Base-by-base conservation (phyloP, 164 flowering plant genomes). In the Umbilicus rupestris region DNA sequence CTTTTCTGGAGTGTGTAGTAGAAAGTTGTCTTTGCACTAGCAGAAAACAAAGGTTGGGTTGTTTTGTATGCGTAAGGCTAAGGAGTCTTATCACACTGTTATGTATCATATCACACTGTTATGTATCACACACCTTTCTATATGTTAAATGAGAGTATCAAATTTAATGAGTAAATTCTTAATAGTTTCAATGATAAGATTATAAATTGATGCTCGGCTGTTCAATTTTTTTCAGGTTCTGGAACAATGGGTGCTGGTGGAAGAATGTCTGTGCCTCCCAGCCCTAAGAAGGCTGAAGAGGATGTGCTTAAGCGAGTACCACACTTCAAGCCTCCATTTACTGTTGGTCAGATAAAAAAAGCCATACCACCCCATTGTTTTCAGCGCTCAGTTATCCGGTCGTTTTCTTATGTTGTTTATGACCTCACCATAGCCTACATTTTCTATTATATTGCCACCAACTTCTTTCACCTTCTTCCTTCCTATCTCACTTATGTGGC, bases 361-460 rank as follows among this genome's bases (percentile, higher is more conserved):
- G 60, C 33, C 60, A 55, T 55, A 55, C 60, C 60, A 55, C 60
- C 60, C 17, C 60, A 55, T 55, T 55, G 60, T 55, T 55, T 55
- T 15, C 60, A 28, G 60, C 60, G 60, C 19, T 55, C 60, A 15
- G 60, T 55, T 29, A 33, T 55, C 19, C 60, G 33, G 4, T 55
- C 60, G 2, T 55, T 55, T 7, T 55, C 60, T 3, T 55, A 55
- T 55, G 60, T 55, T 28, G 60, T 55, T 26, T 55, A 55, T 55
- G 60, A 55, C 60, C 33, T 55, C 31, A 55, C 60, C 16, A 28
- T 55, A 55, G 33, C 35, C 60, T 55, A 33, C 33, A 55, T 55
- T 28, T 55, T 55, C 60, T 28, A 55, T 28, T 55, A 11, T 28
- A 29, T 55, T 28, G 60, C 60, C 60, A 55, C n/a, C 60, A 55